Conservation (phyloP, 768 basidiomycete species). For the Clitopilus passeckerianus region DNA sequence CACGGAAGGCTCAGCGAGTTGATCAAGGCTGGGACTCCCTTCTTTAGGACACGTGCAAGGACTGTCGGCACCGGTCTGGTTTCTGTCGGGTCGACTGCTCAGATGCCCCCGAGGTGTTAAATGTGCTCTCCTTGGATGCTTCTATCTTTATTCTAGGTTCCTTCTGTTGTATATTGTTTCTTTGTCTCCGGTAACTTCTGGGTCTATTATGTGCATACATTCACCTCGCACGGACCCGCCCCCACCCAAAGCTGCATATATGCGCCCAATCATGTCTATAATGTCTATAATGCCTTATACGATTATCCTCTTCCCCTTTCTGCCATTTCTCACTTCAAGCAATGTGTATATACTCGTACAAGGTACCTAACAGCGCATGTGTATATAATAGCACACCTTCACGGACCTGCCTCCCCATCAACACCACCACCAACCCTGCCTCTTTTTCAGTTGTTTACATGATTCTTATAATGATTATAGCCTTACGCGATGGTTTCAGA, state of each 20-base stretch:
- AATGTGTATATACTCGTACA: neutral
- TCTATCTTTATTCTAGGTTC: neutral
- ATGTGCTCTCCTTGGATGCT: neutral
- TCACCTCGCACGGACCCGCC: neutral
- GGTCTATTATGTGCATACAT: neutral
- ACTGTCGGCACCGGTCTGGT: slow-evolving; percentile 11
- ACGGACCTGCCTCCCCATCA: neutral
- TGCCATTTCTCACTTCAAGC: neutral
- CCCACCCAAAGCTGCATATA: neutral
- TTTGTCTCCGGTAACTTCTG: neutral
- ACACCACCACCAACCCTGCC: neutral
- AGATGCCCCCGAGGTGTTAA: neutral
- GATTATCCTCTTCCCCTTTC: neutral
- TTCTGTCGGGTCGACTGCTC: neutral
- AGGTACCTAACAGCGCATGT: neutral
- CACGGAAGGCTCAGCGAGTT: slow-evolving; percentile 48
- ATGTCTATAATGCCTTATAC: neutral
- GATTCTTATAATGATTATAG: too few relatives aligned
- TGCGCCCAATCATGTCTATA: neutral
- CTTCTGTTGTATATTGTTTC: neutral
- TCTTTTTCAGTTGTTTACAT: too few relatives aligned
- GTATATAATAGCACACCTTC: neutral
- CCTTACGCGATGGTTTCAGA: too few relatives aligned
- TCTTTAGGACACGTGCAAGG: slow-evolving; percentile 17
- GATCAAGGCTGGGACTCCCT: slow-evolving; percentile 44